Evolutionary conservation across 2,329 filamentous ascomycete genomes (phyloP).

Genomic region (Ophiostoma montium): DNA sequence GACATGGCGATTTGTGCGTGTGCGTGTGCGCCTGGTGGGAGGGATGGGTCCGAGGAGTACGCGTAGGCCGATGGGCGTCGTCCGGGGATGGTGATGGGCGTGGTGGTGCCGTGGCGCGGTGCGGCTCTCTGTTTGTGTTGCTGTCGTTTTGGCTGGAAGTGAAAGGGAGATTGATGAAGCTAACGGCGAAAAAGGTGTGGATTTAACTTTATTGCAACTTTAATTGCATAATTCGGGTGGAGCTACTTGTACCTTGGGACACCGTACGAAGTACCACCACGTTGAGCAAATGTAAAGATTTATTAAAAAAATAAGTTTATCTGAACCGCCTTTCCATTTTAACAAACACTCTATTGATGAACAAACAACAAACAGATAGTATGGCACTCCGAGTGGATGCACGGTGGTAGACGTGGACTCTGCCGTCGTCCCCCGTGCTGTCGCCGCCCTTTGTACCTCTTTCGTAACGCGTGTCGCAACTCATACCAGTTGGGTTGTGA

Average conservation of each 20-base stretch:
- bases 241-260: background rate
- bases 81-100: background rate
- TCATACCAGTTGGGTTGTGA: background rate
- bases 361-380: background rate
- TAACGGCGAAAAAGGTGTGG: conserved; percentile 2
- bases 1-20: conserved; percentile 21
- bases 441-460: background rate
- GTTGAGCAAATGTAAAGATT: no score
- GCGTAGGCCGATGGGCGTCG: background rate
- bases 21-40: background rate
- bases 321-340: background rate
- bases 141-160: background rate
- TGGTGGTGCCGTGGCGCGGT: background rate
- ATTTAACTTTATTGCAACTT: conserved; percentile 1
- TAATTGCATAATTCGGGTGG: background rate
- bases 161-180: conserved; percentile 2
- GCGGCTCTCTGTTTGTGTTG: background rate
- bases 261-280: no score
- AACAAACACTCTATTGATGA: background rate
- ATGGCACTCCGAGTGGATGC: no score
- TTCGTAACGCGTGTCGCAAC: background rate
- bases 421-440: no score
- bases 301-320: background rate
- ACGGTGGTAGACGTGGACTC: no score
- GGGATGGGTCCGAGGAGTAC: background rate